phyloP scores from a whole-genome alignment of 257 asterid species.

The Scutellaria baicalensis region DNA sequence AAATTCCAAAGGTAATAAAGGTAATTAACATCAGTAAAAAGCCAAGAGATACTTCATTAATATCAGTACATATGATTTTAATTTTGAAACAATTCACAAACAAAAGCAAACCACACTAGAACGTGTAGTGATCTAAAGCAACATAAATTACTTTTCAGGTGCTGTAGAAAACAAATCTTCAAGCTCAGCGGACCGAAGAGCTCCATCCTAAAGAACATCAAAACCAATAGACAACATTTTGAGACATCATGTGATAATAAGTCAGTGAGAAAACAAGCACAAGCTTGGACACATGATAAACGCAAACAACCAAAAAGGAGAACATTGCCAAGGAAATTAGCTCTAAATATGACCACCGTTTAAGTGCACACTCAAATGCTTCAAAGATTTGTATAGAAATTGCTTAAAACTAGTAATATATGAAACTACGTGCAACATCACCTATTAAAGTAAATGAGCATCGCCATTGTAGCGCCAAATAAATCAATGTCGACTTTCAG shows the following conservation, averaged over 20 bases:
- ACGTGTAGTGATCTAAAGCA: conserved; percentile 2
- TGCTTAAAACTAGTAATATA: neutral
- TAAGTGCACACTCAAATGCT: neutral
- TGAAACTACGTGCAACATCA: neutral
- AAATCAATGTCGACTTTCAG: neutral
- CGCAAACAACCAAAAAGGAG: neutral
- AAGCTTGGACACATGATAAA: neutral
- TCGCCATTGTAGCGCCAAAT: neutral
- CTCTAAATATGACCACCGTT: neutral
- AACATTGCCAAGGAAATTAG: neutral
- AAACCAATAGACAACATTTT: conserved; percentile 21
- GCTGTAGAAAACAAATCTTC: conserved; percentile 96
- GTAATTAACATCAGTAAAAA: conserved; percentile 5
- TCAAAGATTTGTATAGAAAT: neutral
- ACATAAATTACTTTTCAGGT: conserved; percentile 79
- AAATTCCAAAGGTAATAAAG: conserved; percentile 19
- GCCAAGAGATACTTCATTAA: neutral
- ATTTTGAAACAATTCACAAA: neutral
- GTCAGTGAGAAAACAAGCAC: neutral
- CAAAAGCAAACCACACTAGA: conserved; percentile 2
- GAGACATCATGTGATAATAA: conserved; percentile 5
- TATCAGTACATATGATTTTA: neutral
- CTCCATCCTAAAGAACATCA: conserved; percentile 67
- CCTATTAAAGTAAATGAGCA: neutral
- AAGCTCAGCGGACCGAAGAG: conserved; percentile 72